Evolutionary conservation across 495 filamentous ascomycete genomes (phyloP).

Genomic region (Bathelium albidoporum): DNA sequence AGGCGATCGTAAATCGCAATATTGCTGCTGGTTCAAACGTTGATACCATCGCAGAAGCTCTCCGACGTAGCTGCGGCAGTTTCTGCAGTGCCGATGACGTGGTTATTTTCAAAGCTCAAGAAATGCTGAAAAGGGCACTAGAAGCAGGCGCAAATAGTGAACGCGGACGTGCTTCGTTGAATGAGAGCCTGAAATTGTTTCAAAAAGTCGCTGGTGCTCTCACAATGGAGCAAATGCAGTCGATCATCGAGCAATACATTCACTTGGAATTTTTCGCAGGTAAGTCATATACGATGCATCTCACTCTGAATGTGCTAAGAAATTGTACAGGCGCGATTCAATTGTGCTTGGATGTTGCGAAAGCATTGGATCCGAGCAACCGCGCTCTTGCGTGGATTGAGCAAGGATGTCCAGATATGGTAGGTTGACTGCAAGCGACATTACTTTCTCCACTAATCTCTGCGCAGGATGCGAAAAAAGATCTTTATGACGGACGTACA

Average conservation of each 20-base stretch:
- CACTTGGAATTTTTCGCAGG: slow-evolving; percentile 73
- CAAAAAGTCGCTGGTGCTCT: slow-evolving; percentile 74
- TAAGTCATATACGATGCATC: slow-evolving; percentile 10
- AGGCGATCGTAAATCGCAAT: slow-evolving; percentile 94
- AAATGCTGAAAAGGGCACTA: slow-evolving; percentile 75
- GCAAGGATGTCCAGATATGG: slow-evolving; percentile 47
- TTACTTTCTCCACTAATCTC: slow-evolving; percentile 8
- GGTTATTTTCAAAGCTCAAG: slow-evolving; percentile 94
- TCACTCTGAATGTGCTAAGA: slow-evolving; percentile 8
- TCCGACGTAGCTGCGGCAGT: slow-evolving; percentile 80
- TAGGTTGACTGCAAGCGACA: slow-evolving; percentile 22
- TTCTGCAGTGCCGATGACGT: slow-evolving; percentile 97
- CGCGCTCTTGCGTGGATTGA: slow-evolving; percentile 66
- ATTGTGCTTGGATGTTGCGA: slow-evolving; percentile 69
- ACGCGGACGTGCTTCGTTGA: slow-evolving; percentile 66
- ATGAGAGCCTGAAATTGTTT: slow-evolving; percentile 81
- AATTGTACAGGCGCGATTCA: slow-evolving; percentile 65
- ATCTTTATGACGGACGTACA: slow-evolving; percentile 58
- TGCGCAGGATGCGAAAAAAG: slow-evolving; percentile 53
- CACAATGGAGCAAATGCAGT: slow-evolving; percentile 66
- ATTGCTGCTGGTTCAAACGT: slow-evolving; percentile 93
- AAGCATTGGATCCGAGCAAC: slow-evolving; percentile 74
- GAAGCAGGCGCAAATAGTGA: slow-evolving; percentile 68
- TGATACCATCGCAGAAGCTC: slow-evolving; percentile 87
- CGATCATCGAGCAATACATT: slow-evolving; percentile 68